phyloP scores from a whole-genome alignment of 2,329 filamentous ascomycete genomes.

The Fonsecaea pedrosoi region DNA sequence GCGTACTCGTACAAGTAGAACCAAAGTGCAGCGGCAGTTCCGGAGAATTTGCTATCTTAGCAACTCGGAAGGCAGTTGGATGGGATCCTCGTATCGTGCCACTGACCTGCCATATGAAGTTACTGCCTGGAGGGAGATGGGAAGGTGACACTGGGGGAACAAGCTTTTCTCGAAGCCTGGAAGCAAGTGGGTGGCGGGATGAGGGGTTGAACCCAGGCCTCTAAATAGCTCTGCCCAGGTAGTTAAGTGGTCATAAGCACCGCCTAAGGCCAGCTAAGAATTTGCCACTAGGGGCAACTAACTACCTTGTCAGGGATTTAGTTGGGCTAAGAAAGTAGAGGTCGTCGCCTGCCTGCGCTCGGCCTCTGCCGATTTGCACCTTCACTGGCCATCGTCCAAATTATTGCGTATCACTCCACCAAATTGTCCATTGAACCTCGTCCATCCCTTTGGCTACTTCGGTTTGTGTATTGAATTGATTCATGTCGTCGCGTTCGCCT shows the following conservation, averaged over 20 bases:
- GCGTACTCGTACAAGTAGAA: neutral
- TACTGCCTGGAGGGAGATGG: neutral
- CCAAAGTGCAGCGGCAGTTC: neutral
- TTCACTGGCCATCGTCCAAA: constrained; percentile 8
- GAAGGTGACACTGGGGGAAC: constrained; percentile 3
- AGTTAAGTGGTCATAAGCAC: neutral
- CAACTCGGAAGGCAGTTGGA: neutral
- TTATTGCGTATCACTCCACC: neutral
- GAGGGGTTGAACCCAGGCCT: neutral
- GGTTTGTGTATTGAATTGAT: neutral
- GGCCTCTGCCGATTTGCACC: constrained; percentile 5
- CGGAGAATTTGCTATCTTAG: neutral
- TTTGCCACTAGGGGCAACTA: neutral
- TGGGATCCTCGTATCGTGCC: too few species aligned
- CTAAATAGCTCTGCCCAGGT: neutral
- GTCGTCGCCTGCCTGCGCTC: neutral
- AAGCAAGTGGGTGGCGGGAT: neutral
- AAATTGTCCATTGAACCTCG: constrained; percentile 4
- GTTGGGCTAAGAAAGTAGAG: neutral
- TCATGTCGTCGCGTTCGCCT: neutral
- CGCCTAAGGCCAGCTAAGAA: neutral
- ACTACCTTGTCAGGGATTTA: neutral
- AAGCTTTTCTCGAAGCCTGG: constrained; percentile 22
- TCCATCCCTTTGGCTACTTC: constrained; percentile 8
- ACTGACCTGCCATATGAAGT: constrained; percentile 3